Base-by-base conservation (phyloP, 2,329 filamentous ascomycete species). In the Arthrobotrys musiformis region DNA sequence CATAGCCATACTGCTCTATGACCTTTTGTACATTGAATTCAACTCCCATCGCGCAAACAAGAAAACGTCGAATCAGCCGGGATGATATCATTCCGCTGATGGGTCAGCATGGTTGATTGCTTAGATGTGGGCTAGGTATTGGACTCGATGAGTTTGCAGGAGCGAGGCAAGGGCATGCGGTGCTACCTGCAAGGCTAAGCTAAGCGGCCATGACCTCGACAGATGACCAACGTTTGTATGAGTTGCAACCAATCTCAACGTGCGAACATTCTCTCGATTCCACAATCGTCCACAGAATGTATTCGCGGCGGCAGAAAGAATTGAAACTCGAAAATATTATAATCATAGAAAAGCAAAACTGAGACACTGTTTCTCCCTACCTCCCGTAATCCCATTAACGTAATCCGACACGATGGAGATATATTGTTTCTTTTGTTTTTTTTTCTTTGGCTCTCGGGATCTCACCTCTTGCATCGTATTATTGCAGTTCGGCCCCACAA, bases 371-470 rank as follows among this genome's bases (percentile, higher is more conserved):
- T 33, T 42, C n/a, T 58, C 44, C 37, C 42, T 58, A 30, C 50
- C 11, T 42, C 33, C 13, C 19, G 19, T 22, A 22, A 17, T 48
- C 48, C 46, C 62, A 24, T 67, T 26, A 22, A 24, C 24, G 22
- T 15, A 44, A 19, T 67, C 63, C 30, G 24, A 67, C 33, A 42
- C 19, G 11, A 26, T 48, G 19, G 44, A 15, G 44, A 22, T 24
- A 17, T 19, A 22, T 24, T 48, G 2, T 24, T 4, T 48, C 6
- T 8, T 48, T 11, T 19, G 24, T 26, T 42, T 50, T 50, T 28
- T 19, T 70, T 70, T 61, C 11, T 37, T 68, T 68, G n/a, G n/a
- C 56, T 52, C 33, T 70, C 54, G 42, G 66, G 54, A 70, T 70
- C 66, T 70, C 50, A 50, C 22, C 40, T 61, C 37, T 60, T 69